A percentile compares a stretch with the other conserved stretches of the same genome.
Conservation (phyloP, 2,329 filamentous ascomycete species). For the Sclerotinia minor region DNA sequence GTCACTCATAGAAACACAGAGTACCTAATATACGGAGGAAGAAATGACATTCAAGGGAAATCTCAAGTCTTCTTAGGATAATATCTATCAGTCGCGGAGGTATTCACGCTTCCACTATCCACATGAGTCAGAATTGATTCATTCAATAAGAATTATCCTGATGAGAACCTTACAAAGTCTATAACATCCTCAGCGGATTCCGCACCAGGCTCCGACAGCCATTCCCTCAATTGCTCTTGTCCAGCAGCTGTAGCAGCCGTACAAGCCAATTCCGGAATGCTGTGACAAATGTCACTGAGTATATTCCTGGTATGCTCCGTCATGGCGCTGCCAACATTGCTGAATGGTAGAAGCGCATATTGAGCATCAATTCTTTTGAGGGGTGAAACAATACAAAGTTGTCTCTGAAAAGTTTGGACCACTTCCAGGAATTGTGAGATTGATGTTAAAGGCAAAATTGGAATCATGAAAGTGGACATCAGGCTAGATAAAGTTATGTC, state of each 20-base stretch:
- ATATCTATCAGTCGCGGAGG: constrained; percentile 26
- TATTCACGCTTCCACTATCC: constrained; percentile 23
- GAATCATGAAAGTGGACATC: constrained; percentile 37
- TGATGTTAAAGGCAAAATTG: constrained; percentile 37
- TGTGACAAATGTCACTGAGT: constrained; percentile 39
- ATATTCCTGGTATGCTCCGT: constrained; percentile 41
- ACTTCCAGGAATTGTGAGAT: constrained; percentile 32
- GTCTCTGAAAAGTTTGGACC: constrained; percentile 36
- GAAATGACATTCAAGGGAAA: too few relatives aligned
- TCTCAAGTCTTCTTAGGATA: neutral
- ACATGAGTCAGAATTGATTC: neutral
- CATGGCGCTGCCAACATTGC: constrained; percentile 35
- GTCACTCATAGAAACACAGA: neutral
- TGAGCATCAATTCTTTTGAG: constrained; percentile 23
- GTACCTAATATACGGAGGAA: too few relatives aligned
- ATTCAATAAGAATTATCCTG: neutral
- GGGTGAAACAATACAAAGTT: constrained; percentile 29
- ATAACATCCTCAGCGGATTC: constrained; percentile 35
- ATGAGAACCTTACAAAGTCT: constrained; percentile 31
- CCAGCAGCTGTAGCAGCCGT: constrained; percentile 36
- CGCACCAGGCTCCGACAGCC: constrained; percentile 31
- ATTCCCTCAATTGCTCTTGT: constrained; percentile 31
- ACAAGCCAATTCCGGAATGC: constrained; percentile 35
- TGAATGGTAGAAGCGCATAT: constrained; percentile 37
- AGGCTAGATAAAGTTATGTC: constrained; percentile 34